These are phyloP conservation scores for Phytophthora crassamura DNA, from an alignment of 352 stramenopile genomes.

Conservation along the genomic window DNA sequence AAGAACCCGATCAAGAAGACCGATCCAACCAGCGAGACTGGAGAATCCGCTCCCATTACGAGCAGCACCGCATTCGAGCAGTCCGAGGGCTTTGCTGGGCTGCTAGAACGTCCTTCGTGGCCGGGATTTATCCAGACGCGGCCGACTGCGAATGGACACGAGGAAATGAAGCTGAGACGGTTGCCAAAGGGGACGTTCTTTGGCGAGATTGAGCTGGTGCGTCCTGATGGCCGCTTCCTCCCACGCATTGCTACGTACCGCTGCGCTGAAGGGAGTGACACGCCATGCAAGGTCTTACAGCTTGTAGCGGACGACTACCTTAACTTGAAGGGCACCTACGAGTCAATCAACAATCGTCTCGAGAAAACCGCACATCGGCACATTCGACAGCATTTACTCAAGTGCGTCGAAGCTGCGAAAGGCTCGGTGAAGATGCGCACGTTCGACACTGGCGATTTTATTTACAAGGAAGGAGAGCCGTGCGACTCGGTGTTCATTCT, in stretches of 20 bases:
- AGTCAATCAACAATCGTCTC: conserved; percentile 75
- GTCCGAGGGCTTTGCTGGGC: conserved; percentile 40
- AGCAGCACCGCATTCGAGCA: conserved; percentile 32
- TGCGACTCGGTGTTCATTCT: conserved; percentile 87
- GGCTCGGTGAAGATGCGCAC: conserved; percentile 70
- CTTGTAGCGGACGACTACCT: conserved; percentile 82
- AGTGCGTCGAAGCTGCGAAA: conserved; percentile 78
- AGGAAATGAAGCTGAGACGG: conserved; percentile 66
- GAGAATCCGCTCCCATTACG: conserved; percentile 26
- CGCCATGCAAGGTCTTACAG: conserved; percentile 79
- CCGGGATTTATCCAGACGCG: conserved; percentile 28
- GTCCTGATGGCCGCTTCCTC: conserved; percentile 69
- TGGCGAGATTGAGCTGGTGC: conserved; percentile 79
- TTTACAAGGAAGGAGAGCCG: conserved; percentile 81
- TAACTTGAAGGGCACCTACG: conserved; percentile 79
- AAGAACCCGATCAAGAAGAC: conserved; percentile 73
- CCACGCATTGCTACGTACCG: conserved; percentile 78
- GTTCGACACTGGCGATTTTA: conserved; percentile 65
- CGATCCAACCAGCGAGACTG: conserved; percentile 9
- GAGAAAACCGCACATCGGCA: conserved; percentile 63
- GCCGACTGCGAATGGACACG: conserved; percentile 21
- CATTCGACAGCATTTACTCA: conserved; percentile 77
- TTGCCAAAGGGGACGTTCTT: conserved; percentile 82
- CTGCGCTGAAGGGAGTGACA: conserved; percentile 49
- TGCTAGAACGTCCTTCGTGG: conserved; percentile 38